These are phyloP conservation scores for Trichosanthes cucumerina DNA, from an alignment of 306 rosid species.

Conservation along the genomic window DNA sequence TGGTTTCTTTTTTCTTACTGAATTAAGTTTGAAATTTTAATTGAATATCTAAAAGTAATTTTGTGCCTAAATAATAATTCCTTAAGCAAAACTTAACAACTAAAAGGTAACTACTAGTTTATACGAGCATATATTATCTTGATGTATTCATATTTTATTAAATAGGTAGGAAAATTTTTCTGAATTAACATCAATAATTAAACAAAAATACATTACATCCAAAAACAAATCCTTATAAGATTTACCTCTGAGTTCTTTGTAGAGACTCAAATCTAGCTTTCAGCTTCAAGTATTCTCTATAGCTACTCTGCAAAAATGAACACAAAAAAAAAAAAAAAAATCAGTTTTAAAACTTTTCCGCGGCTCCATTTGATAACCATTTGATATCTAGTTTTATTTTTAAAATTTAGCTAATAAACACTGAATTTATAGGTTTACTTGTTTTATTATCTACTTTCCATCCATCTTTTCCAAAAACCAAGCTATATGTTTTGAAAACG, in stretches of 20 bases:
- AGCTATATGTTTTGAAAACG: no score
- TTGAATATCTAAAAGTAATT: not conserved
- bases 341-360: no score
- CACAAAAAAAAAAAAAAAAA: not conserved
- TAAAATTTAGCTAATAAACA: no score
- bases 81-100: not conserved
- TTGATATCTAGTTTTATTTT: no score
- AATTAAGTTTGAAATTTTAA: not conserved
- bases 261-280: conserved; percentile 76
- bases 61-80: not conserved
- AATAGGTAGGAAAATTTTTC: not conserved
- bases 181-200: not conserved
- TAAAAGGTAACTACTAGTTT: not conserved
- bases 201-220: not conserved
- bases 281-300: conserved; percentile 85
- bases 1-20: not conserved
- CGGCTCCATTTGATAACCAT: no score
- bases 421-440: no score
- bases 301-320: conserved; percentile 48
- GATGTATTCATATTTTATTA: not conserved
- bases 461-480: no score
- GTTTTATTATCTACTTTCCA: no score
- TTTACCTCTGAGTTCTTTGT: conserved; percentile 91
- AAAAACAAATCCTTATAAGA: not conserved
- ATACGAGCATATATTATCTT: not conserved